phyloP scores from a whole-genome alignment of 1,139 yeast genomes.

The Saccharomyces hybrid region DNA sequence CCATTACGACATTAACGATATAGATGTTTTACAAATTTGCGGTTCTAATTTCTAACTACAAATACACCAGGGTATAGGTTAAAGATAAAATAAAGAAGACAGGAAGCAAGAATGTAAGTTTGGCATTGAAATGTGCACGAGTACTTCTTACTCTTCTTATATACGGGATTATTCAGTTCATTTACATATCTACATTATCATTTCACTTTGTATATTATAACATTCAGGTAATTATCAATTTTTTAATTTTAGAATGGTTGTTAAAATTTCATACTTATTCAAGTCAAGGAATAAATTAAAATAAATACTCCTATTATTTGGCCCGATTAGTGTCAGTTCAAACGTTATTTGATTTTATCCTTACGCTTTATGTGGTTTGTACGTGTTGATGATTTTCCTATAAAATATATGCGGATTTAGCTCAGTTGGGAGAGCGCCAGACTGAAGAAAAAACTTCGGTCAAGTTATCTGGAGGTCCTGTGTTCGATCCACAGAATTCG shows the following conservation, averaged over 20 bases:
- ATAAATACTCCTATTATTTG: too few relatives aligned
- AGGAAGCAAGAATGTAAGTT: not conserved
- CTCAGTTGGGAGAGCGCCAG: constrained; percentile 30
- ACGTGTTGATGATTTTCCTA: not conserved
- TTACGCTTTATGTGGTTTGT: too few relatives aligned
- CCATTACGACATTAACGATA: not conserved
- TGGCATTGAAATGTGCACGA: not conserved
- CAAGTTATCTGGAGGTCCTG: constrained; percentile 70
- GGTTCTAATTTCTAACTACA: not conserved
- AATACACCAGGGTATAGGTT: not conserved
- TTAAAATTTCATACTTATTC: too few relatives aligned
- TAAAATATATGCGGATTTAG: constrained; percentile 20
- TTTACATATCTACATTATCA: not conserved
- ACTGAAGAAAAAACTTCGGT: constrained; percentile 20
- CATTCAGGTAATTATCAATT: not conserved
- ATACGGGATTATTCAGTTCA: not conserved
- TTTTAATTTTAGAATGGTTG: not conserved
- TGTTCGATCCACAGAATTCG: constrained; percentile 87
- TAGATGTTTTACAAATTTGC: not conserved
- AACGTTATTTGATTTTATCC: too few relatives aligned
- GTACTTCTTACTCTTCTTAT: not conserved
- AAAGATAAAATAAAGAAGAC: not conserved
- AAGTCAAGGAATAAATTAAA: too few relatives aligned
- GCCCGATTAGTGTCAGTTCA: too few relatives aligned
- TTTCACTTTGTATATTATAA: not conserved